Evolutionary conservation across 495 filamentous ascomycete species (phyloP), one percentile per base, ranked within the genome.

Genomic region (Usnea hakonensis): DNA sequence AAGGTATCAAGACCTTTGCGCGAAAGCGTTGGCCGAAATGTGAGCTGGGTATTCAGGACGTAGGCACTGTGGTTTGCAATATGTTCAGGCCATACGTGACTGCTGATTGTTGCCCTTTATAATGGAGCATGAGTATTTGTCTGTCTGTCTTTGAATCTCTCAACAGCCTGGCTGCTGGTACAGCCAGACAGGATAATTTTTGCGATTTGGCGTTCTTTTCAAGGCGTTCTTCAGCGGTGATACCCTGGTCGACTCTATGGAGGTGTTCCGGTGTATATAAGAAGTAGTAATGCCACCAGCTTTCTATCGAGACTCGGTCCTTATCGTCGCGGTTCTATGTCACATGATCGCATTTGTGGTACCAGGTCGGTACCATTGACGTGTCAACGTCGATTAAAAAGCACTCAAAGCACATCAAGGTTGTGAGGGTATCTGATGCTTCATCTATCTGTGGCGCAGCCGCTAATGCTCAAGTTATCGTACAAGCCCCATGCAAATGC

Each of bases 1-100:
- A 35, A 66, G 61, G 54, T 70, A 70, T 58, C 55, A 66, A 55
- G 53, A 64, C 17, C 64, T 70, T 21, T 70, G 68, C 43, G 68
- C 60, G 33, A 40, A 28, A 16, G 68, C 68, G 1, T 30, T 70
- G 55, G 63, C 28, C 1, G 68, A 70, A 36, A 30, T 70, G 48
- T 68, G 35, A 60, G n/a, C 5, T 35, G 57, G 57, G 17, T 53
- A 17, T 54, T 28, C 11, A 17, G 40, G 4, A 43, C 14, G 50
- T 50, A 3, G 4, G 46, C 46, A 11, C 46, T 50, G 26, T 50
- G 46, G 13, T 50, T 50, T 50, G 46, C 48, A 19, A 33, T 30
- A 13, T 14, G 16, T 19, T 11, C 2, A 28, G 48, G 28, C 7
- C 46, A 50, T 10, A 50, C 46, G 23, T 50, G 46, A 26, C 46